Base-by-base conservation (phyloP, 169 alveolate species). In the Besnoitia besnoiti region DNA sequence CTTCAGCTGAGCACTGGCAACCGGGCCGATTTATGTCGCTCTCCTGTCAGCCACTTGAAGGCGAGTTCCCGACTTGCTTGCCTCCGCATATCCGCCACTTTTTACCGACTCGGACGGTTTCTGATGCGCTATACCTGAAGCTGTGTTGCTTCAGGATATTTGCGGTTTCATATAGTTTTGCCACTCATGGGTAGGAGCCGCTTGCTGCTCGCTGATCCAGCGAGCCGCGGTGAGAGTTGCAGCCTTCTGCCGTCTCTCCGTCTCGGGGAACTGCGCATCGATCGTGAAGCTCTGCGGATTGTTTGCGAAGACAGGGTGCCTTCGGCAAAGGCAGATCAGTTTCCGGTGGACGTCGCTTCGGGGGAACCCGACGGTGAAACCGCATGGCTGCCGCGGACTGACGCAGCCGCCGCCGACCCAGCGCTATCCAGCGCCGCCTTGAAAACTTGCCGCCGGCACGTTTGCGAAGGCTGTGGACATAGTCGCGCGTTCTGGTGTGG, bases 401-500 rank as follows among this genome's bases (percentile, higher is more conserved):
- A n/a, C n/a, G n/a, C n/a, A n/a, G n/a, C n/a, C n/a, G n/a, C n/a
- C n/a, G n/a, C n/a, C n/a, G n/a, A n/a, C n/a, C n/a, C n/a, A n/a
- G n/a, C n/a, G n/a, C n/a, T n/a, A n/a, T n/a, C n/a, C 67, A 5
- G 12, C 30, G 12, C 33, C 30, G 67, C 30, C 67, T 49, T 5
- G 55, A 19, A 55, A 55, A 19, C 12, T 19, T 46, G 73, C n/a
- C 35, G 89, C 30, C 35, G 89, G 73, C 89, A 35, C 61, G 8
- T 21, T 35, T 80, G 89, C 67, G 50, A n/a, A 30, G 89, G 89
- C 27, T 80, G 89, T 80, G 89, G 89, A 0, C 42, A 8, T 73
- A 24, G 44, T n/a, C 89, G 89, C 46, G 12, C 89, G 7, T 80
- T 80, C 44, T 80, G 33, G 67, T 80, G 89, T 55, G 33, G 89